A percentile compares a stretch with the other conserved stretches of the same genome.
These are phyloP conservation scores for Apiotrichum sp. DNA, from an alignment of 1,284 basidiomycete genomes.

Conservation along the genomic window DNA sequence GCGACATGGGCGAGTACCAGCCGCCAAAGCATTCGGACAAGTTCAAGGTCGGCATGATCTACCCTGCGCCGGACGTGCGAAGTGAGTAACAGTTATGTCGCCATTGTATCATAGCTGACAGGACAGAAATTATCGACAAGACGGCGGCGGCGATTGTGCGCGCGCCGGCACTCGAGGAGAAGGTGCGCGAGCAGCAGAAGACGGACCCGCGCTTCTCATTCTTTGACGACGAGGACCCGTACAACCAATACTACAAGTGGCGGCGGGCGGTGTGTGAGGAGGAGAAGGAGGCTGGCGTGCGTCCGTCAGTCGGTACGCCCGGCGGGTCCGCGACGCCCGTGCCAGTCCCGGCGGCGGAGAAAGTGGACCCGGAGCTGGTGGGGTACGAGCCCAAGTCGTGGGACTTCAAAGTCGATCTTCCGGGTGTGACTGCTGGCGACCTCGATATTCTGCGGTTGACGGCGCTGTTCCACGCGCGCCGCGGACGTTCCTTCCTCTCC, in stretches of 20 bases:
- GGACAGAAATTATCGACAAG: constrained; percentile 85
- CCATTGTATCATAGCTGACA: constrained; percentile 6
- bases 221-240: constrained; percentile 83
- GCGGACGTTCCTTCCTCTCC: constrained; percentile 80
- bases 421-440: constrained; percentile 83
- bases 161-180: constrained; percentile 84
- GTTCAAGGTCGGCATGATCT: constrained; percentile 76
- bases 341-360: constrained; percentile 37
- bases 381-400: constrained; percentile 71
- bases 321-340: constrained; percentile 14
- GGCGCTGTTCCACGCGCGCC: constrained; percentile 88
- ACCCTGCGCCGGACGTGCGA: constrained; percentile 87
- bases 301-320: constrained; percentile 5
- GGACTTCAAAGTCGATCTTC: constrained; percentile 82
- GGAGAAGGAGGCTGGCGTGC: constrained; percentile 56
- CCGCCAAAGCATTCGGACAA: constrained; percentile 51
- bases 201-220: constrained; percentile 95
- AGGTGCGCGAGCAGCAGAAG: constrained; percentile 89
- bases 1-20: constrained; percentile 31
- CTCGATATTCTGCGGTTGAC: constrained; percentile 89
- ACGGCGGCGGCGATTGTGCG: constrained; percentile 91
- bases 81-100: constrained; percentile 52
- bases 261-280: constrained; percentile 62
- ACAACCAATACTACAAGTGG: constrained; percentile 93
- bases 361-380: constrained; percentile 49